Conservation (phyloP, 176 grass and related monocot species). For the Ensete glaucum region DNA sequence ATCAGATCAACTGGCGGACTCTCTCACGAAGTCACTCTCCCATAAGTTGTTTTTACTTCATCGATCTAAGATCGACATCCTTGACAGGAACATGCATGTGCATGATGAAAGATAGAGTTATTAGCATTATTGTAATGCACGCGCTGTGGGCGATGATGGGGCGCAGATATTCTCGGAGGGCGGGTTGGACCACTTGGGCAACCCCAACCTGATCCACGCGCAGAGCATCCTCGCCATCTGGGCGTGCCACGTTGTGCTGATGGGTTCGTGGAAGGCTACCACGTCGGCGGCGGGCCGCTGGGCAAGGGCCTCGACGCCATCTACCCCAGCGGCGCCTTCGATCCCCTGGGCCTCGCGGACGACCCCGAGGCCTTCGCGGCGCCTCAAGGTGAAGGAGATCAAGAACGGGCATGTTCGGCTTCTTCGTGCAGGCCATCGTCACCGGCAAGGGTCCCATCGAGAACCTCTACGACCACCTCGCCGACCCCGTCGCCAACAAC, state of each 20-base stretch:
- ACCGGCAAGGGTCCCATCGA: conserved; percentile 25
- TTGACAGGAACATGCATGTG: no score
- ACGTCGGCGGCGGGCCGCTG: conserved; percentile 50
- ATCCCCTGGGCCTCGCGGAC: conserved; percentile 55
- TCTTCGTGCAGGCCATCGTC: conserved; percentile 28
- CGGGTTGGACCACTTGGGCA: conserved; percentile 55
- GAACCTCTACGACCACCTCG: conserved; percentile 19
- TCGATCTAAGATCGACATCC: no score
- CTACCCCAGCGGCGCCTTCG: conserved; percentile 55
- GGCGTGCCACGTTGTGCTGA: conserved; percentile 53
- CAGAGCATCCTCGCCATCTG: conserved; percentile 77
- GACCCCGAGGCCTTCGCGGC: conserved; percentile 34
- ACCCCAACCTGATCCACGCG: conserved; percentile 63
- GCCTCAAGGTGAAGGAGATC: conserved; percentile 31
- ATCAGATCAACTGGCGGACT: no score
- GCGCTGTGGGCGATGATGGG: no score
- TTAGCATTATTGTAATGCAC: no score
- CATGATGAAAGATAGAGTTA: no score
- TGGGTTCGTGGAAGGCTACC: conserved; percentile 72
- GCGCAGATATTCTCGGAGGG: conserved; percentile 70
- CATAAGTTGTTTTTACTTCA: no score
- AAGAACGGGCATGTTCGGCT: conserved; percentile 26
- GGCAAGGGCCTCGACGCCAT: conserved; percentile 57
- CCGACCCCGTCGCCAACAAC: conserved; percentile 19
- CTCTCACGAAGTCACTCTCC: no score